A percentile compares a stretch with the other conserved stretches of the same genome.
These are phyloP conservation scores for Leccinum subrobustum DNA, from an alignment of 1,284 basidiomycete species.

Conservation along the genomic window DNA sequence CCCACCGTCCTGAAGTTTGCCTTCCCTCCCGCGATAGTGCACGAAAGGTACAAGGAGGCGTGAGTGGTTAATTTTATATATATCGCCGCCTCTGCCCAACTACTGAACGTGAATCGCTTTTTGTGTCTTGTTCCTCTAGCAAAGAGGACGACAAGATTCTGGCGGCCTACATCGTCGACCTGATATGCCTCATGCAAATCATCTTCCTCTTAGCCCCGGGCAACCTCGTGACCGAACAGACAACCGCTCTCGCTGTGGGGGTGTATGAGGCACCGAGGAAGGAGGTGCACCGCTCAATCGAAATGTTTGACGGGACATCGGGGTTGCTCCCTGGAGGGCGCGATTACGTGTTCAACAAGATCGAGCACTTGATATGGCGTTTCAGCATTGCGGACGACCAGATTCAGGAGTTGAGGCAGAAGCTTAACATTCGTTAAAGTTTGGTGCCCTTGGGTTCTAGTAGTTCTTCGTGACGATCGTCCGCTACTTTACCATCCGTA, in stretches of 20 bases:
- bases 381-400: conserved; percentile 11
- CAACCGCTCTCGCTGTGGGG: background rate
- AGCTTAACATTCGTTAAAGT: background rate
- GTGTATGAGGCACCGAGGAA: background rate
- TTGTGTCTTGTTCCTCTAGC: conserved; percentile 1
- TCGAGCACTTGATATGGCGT: conserved; percentile 16
- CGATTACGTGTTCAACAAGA: conserved; percentile 7
- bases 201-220: conserved; percentile 13
- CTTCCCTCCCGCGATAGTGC: conserved; percentile 11
- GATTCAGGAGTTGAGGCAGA: conserved; percentile 1
- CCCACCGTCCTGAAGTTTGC: background rate
- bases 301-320: no score
- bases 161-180: conserved; percentile 22
- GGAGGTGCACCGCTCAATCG: no score
- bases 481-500: no score
- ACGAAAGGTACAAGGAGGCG: conserved; percentile 5
- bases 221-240: background rate
- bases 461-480: background rate
- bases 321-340: no score
- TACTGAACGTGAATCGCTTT: background rate
- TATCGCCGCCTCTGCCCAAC: background rate
- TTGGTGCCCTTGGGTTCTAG: background rate
- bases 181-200: conserved; percentile 24
- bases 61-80: conserved; percentile 3
- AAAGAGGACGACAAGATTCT: background rate